Evolutionary conservation across 305 asterid species (phyloP).

Genomic region (Rubia tinctorum): DNA sequence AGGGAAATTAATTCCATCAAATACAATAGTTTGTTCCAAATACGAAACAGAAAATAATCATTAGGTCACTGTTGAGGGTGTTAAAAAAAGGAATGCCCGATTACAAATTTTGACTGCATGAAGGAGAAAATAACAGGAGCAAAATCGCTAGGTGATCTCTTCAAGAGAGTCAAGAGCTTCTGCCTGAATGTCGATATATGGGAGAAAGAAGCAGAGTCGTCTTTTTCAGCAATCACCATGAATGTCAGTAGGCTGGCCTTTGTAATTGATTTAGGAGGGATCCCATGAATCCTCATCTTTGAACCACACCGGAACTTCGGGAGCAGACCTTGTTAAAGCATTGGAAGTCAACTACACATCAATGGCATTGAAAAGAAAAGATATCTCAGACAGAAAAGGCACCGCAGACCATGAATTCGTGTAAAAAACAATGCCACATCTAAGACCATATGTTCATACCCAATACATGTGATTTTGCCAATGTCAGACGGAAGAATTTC

Average conservation of each 20-base stretch:
- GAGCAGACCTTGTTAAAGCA: constrained; percentile 50
- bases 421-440: background rate
- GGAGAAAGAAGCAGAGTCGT: constrained; percentile 40
- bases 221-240: constrained; percentile 79
- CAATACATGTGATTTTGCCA: constrained; percentile 85
- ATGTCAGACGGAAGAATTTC: constrained; percentile 82
- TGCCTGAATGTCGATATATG: constrained; percentile 44
- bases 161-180: constrained; percentile 12
- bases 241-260: constrained; percentile 61
- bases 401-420: too few relatives aligned
- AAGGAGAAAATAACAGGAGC: background rate
- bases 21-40: background rate
- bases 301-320: constrained; percentile 84
- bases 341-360: background rate
- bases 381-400: too few relatives aligned
- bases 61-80: background rate
- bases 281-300: constrained; percentile 51
- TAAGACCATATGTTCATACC: constrained; percentile 42
- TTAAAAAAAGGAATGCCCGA: too few relatives aligned
- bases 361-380: background rate
- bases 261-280: constrained; percentile 27
- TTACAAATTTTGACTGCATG: background rate
- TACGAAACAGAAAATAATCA: background rate
- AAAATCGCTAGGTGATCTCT: constrained; percentile 2
- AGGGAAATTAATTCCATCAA: too few relatives aligned